Base-by-base conservation (phyloP, 805 yeast genomes). In the Candida nemodendra region DNA sequence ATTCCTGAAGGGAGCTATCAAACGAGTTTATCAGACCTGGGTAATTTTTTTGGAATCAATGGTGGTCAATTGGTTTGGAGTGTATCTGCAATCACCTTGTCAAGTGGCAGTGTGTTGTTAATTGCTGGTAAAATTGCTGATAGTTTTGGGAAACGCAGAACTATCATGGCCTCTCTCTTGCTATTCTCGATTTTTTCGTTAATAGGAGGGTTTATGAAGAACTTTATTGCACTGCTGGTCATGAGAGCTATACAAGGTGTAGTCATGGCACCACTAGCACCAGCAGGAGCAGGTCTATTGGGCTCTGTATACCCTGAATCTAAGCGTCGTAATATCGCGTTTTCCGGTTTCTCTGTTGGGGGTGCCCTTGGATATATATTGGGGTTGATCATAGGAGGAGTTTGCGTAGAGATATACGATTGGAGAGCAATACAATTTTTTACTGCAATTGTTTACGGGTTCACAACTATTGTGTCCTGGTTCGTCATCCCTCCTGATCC, bases 241-340 rank as follows among this genome's bases (percentile, higher is more conserved):
- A 44, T 62, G 16, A 48, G 74, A 33, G 73, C 68, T 6, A 34
- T 69, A 19, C 65, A 58, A 38, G 75, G 75, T 3, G 41, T 63
- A 3, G 50, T 56, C 8, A 48, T 61, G 4, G 61, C 71, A 3
- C 66, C 67, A 5, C 54, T 62, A 1, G 58, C 65, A 2, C 72
- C 75, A 1, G 60, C 73, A 2, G 63, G 66, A 13, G 70, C 65
- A n/a, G 74, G 74, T 4, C 47, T 68, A 3, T 35, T 69, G 1
- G 69, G 72, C 2, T 37, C 67, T 5, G 32, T 46, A 2, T 70
- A 69, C 39, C 35, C 24, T 8, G 60, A 64, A 11, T 46, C 54
- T 2, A 41, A 41, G 28, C 44, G 72, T 24, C 63, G 66, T 36
- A 66, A 67, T 44, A 39, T 53, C 22, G 68, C 51, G 15, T 55